Evolutionary conservation across 768 basidiomycete genomes (phyloP).

Genomic region (Mrakia frigida): DNA sequence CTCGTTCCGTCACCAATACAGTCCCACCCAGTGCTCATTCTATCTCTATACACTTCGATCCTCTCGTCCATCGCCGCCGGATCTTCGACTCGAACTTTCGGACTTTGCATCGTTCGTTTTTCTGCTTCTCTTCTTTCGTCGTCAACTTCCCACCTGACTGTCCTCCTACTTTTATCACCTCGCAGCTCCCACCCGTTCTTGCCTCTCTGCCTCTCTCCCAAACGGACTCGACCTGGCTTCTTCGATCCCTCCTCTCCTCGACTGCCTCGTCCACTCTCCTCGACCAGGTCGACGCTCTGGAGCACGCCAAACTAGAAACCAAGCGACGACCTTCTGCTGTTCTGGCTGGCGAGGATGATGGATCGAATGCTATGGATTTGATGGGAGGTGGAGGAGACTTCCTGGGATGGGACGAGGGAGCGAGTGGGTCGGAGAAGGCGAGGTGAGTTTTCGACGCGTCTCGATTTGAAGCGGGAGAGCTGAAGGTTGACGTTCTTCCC

Average conservation of each 20-base stretch:
- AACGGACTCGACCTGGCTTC: background rate
- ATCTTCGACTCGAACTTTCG: background rate
- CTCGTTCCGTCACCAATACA: background rate
- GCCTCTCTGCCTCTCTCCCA: background rate
- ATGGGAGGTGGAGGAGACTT: background rate
- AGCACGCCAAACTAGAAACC: background rate
- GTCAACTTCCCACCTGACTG: background rate
- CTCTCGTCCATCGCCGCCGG: background rate
- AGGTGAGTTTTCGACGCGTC: background rate
- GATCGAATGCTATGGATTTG: background rate
- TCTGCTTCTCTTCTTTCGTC: background rate
- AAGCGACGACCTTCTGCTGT: background rate
- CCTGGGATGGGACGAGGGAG: background rate
- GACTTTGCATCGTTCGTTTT: background rate
- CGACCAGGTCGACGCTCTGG: background rate
- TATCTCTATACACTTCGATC: background rate
- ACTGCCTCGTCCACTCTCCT: background rate
- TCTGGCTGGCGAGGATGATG: background rate
- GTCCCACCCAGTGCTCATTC: background rate
- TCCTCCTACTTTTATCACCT: background rate
- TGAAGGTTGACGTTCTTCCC: background rate
- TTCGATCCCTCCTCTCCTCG: background rate
- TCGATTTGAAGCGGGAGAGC: background rate
- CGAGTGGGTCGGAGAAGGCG: background rate
- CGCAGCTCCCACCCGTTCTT: background rate